These are phyloP conservation scores for Solanum aculeatissimum DNA, from an alignment of 305 asterid species.

Conservation along the genomic window DNA sequence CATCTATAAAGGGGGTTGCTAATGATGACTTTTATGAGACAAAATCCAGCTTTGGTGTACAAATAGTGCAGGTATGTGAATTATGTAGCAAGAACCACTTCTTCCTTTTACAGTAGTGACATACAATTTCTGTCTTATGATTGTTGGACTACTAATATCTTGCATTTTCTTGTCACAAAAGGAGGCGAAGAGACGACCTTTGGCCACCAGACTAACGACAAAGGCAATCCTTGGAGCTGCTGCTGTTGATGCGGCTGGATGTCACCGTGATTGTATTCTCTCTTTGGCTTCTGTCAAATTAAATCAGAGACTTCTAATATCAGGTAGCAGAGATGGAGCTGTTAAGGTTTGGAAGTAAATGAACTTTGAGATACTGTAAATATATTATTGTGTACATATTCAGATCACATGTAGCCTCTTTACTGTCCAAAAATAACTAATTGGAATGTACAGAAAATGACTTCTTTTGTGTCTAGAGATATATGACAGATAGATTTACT, in stretches of 20 bases:
- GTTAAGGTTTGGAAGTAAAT: slow-evolving; percentile 94
- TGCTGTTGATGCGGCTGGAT: slow-evolving; percentile 88
- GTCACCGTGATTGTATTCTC: slow-evolving; percentile 85
- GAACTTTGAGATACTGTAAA: slow-evolving; percentile 7
- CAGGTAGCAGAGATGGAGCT: slow-evolving; percentile 95
- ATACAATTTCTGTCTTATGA: background rate
- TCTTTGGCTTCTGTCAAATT: slow-evolving; percentile 83
- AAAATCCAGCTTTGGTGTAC: slow-evolving; percentile 88
- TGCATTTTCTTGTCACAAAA: slow-evolving; percentile 15
- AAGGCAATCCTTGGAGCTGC: slow-evolving; percentile 77
- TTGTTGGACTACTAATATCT: background rate
- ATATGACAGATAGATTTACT: background rate
- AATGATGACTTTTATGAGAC: slow-evolving; percentile 89
- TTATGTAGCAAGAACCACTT: slow-evolving; percentile 1
- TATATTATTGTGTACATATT: slow-evolving; percentile 38
- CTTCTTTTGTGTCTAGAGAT: background rate
- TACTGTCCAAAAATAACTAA: background rate
- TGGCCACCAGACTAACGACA: slow-evolving; percentile 50
- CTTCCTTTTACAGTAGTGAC: background rate
- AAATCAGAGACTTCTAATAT: slow-evolving; percentile 92
- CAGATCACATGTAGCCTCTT: background rate
- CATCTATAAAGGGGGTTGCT: slow-evolving; percentile 68
- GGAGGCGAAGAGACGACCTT: slow-evolving; percentile 83
- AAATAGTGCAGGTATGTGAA: slow-evolving; percentile 84
- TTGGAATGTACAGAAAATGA: background rate